Evolutionary conservation across 805 yeast genomes (phyloP).

Genomic region (Huiozyma sinensis): DNA sequence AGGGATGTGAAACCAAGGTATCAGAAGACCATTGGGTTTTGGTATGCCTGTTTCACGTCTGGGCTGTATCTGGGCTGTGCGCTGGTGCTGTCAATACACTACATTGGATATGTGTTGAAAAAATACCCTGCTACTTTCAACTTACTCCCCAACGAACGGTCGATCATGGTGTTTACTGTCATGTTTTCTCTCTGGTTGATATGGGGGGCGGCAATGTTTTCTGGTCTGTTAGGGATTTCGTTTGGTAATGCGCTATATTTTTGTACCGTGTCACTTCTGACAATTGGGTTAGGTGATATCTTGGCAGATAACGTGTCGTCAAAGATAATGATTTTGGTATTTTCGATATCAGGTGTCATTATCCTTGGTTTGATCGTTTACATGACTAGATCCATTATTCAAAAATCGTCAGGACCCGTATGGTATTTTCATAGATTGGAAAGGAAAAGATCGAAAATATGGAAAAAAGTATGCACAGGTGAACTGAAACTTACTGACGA

Average conservation of each 20-base stretch:
- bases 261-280: slow-evolving; percentile 60
- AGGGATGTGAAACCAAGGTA: slow-evolving; percentile 13
- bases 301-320: slow-evolving; percentile 44
- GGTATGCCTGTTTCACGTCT: slow-evolving; percentile 65
- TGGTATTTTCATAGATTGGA: slow-evolving; percentile 59
- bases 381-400: slow-evolving; percentile 54
- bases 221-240: slow-evolving; percentile 34
- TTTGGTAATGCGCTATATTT: slow-evolving; percentile 66
- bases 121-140: slow-evolving; percentile 67
- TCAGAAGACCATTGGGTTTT: slow-evolving; percentile 51
- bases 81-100: slow-evolving; percentile 43
- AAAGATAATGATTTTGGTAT: slow-evolving; percentile 48
- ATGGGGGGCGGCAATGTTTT: slow-evolving; percentile 56
- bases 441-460: slow-evolving; percentile 30
- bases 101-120: slow-evolving; percentile 44
- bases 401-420: slow-evolving; percentile 51
- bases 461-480: slow-evolving; percentile 8
- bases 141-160: slow-evolving; percentile 54
- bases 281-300: slow-evolving; percentile 76
- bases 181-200: slow-evolving; percentile 57
- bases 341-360: slow-evolving; percentile 60
- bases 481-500: slow-evolving; percentile 28
- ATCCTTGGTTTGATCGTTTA: slow-evolving; percentile 65
- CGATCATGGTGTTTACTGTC: slow-evolving; percentile 63
- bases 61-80: slow-evolving; percentile 51